Base-by-base conservation (phyloP, 2,329 filamentous ascomycete genomes). In the Colletotrichum noveboracense region DNA sequence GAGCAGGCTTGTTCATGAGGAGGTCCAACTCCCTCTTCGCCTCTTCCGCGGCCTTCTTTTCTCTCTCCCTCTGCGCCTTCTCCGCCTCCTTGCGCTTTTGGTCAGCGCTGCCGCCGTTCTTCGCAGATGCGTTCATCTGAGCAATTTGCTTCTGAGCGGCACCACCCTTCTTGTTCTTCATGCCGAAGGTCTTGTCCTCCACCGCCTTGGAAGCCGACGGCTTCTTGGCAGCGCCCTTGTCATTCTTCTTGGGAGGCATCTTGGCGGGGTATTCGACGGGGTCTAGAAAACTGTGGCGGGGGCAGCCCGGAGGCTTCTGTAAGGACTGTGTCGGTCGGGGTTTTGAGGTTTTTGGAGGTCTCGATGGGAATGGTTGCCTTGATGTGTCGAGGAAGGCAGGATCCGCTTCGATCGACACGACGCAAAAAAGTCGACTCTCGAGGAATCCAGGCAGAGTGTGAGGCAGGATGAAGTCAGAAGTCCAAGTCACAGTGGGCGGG, bases 101-200 rank as follows among this genome's bases (percentile, higher is more conserved):
- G 74, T 98, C 96, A 26, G 95, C 92, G n/a, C 90, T 94, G 77
- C 95, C 95, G 80, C 94, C 93, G 72, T 91, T 90, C 79, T 94
- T 92, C 68, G 93, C 91, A 81, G 96, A 94, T 62, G 93, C 91
- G 79, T 93, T 88, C 84, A 99, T 91, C 81, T 96, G 94, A 75
- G 94, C 93, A 83, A 99, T 98, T 80, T 96, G 92, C 86, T 93
- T 98, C 87, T 98, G 95, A 71, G 96, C 96, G 68, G 92, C 93
- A 73, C 92, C 94, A 80, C 97, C 97, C 90, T 98, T 99, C 89
- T 99, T 99, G 84, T 99, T 99, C 88, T 99, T 99, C 97, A 99
- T 98, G 81, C 97, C 97, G 90, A 99, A 99, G 65, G 97, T 98
- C 88, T 96, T 97, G 89, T 99, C 97, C 78, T 97, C 95, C 78